Percentiles rank a stretch among this genome's conserved stretches.
phyloP scores from a whole-genome alignment of 2,329 filamentous ascomycete genomes.

The Penicillium sp. region DNA sequence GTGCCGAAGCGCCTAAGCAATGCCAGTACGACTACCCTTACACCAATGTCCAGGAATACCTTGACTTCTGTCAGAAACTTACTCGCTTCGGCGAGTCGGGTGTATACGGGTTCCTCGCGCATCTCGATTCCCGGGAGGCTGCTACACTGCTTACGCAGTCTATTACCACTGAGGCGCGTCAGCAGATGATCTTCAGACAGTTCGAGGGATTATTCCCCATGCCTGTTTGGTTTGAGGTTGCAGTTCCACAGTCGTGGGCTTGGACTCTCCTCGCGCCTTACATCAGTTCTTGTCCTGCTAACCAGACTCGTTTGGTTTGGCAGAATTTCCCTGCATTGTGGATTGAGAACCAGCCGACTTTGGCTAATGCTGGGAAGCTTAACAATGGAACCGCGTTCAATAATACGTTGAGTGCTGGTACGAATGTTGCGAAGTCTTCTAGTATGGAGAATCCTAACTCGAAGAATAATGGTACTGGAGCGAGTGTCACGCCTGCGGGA shows the following conservation, averaged over 20 bases:
- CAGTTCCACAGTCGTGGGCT: conserved; percentile 79
- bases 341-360: conserved; percentile 75
- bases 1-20: conserved; percentile 66
- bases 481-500: conserved; percentile 68
- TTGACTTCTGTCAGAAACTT: conserved; percentile 85
- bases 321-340: conserved; percentile 79
- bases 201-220: conserved; percentile 77
- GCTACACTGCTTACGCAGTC: conserved; percentile 72
- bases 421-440: conserved; percentile 39
- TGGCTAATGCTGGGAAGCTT: conserved; percentile 27
- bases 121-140: conserved; percentile 73
- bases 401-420: conserved; percentile 56
- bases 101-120: conserved; percentile 77
- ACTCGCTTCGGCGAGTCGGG: conserved; percentile 78
- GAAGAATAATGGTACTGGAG: conserved; percentile 55
- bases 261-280: conserved; percentile 82
- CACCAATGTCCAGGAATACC: conserved; percentile 70
- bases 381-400: conserved; percentile 59
- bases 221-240: conserved; percentile 78
- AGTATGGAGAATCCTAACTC: conserved; percentile 53
- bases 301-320: conserved; percentile 75
- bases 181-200: conserved; percentile 83
- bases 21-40: conserved; percentile 83
- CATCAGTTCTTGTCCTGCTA: conserved; percentile 71
- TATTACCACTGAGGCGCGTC: conserved; percentile 75